Base-by-base conservation (phyloP, 345 rosid species). In the Draba incana region DNA sequence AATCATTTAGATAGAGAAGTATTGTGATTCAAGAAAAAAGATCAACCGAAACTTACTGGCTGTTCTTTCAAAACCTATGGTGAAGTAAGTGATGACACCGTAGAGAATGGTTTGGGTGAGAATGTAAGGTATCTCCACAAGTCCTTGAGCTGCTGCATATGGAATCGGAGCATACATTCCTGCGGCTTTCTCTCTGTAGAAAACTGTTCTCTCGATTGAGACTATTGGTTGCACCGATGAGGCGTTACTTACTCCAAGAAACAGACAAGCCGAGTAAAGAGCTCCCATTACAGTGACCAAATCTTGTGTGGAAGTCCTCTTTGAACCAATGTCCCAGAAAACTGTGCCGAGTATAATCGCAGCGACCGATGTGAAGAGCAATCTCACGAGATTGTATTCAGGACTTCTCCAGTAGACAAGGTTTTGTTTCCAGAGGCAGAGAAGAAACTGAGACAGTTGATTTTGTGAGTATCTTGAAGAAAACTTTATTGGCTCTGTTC, bases 351-450 rank as follows among this genome's bases (percentile, higher is more conserved):
- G 70, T 47, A 92, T 83, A 52, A 86, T 7, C 8, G 96, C 97
- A 49, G 85, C 84, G 6, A 77, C 4, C 0, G 65, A 41, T 9
- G 97, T 90, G 73, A 86, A 92, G 47, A 70, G 27, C 69, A 92
- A 10, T 47, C 96, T 85, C 71, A 86, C 86, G 2, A 83, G 81
- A 68, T 88, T 93, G 76, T 93, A 93, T 42, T 72, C 85, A 44
- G 97, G 97, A 71, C 96, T 88, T 82, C 97, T 93, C 96, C 98
- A 93, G 44, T 90, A 93, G 27, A 90, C 90, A 75, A 90, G 90
- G 77, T 84, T 84, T 82, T 88, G 90, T 81, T 93, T 93, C 89
- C 89, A 80, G 57, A 88, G 74, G 72, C 94, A 86, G 66, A 81
- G 81, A 37, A 14, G 13, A 75, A 93, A 88, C 53, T 88, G 97